Evolutionary conservation across 768 basidiomycete species (phyloP), one percentile per base, ranked within the genome.

Genomic region (Hirschioporus abietinus): DNA sequence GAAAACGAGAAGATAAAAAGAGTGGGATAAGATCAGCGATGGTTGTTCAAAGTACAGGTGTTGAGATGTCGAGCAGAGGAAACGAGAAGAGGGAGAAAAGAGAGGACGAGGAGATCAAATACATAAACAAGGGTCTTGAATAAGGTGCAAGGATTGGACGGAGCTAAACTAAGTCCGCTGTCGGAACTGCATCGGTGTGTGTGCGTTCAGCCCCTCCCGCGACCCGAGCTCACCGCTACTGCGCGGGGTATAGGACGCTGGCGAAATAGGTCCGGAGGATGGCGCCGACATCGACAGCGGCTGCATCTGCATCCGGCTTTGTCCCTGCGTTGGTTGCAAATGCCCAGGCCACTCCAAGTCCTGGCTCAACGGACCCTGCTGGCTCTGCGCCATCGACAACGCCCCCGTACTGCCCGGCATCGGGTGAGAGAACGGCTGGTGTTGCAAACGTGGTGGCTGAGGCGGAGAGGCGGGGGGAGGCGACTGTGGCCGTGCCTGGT

Each of bases 291-390:
- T 58, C 63, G 8, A 71, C 71, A 70, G 58, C 72, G 68, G 34
- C 58, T 60, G 68, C 62, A 68, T 68, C 63, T 78, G 77, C 65
- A 76, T 71, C 52, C 79, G 76, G 18, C 60, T 25, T 15, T 61
- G 60, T 4, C 24, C 60, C 60, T 61, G 25, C 25, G 30, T 25
- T 36, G 76, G 73, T 59, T 81, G 74, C 36, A 78, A 77, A 67
- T 79, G 80, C 73, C 84, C 83, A 67, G 82, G 78, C 75, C 81
- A 77, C 70, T 76, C 73, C 26, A 76, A 74, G 58, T 78, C 77
- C 70, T 83, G 84, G 30, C 8, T 30, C 30, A 30, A 30, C 30
- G 30, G 30, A 8, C 30, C 30, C 30, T 30, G 30, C 30, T 30
- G 30, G 30, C 83, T 81, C 57, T 83, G 72, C 12, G 84, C 80